Base-by-base conservation (phyloP, 1,284 basidiomycete species). In the Ustilago sp. region DNA sequence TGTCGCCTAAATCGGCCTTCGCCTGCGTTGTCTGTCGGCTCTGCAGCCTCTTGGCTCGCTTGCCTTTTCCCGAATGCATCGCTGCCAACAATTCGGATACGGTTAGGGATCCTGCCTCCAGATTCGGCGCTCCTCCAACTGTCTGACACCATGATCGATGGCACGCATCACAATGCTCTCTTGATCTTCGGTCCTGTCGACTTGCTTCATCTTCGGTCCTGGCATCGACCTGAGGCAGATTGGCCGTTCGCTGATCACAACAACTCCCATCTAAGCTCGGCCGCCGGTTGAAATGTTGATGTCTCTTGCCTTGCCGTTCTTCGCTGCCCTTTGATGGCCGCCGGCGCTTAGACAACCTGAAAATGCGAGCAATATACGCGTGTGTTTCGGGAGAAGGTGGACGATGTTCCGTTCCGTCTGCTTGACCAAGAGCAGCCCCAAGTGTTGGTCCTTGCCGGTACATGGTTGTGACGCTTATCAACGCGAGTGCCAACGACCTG, bases 21-120 rank as follows among this genome's bases (percentile, higher is more conserved):
- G 32, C 32, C 23, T 38, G 38, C 28, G 5, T 45, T 38, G 57
- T 28, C 60, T 28, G 23, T 28, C 23, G 23, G 3, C 8, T 63
- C 56, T 58, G 55, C 59, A 35, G 61, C 45, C 23, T 39, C 32
- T 4, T 12, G 34, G 43, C 12, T 12, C 43, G 43, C 43, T 19
- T 45, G 8, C 7, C 7, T 45, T 45, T 53, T 68, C 68, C 64
- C 70, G n/a, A 61, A 73, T 68, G 60, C 70, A 60, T 72, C 63
- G 51, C 32, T 58, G 36, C 15, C 45, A 55, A n/a, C 32, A 45
- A 52, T 34, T 45, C 32, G 19, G 7, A 23, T 59, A 28, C 3
- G 23, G 23, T 28, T 28, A 28, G 23, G 64, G 58, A 64, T 59
- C 65, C 60, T 60, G 54, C 17, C n/a, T 43, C 50, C 7, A n/a